These are phyloP conservation scores for Vanilla planifolia DNA, from an alignment of 106 monocot species.

Conservation along the genomic window DNA sequence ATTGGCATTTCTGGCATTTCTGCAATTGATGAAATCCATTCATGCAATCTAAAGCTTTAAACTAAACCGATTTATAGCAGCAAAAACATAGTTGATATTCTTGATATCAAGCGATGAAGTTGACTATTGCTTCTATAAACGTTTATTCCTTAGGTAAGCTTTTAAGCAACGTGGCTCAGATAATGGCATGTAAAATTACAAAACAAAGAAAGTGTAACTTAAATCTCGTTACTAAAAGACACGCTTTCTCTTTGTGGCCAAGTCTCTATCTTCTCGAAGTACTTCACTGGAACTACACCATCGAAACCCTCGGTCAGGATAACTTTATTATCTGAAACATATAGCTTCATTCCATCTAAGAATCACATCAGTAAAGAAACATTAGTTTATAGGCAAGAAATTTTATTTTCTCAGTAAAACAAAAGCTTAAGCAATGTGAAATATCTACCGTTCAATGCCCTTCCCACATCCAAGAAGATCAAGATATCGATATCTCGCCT, in stretches of 20 bases:
- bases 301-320: conserved; percentile 95
- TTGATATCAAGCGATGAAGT: no score
- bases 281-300: conserved; percentile 70
- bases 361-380: neutral
- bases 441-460: conserved; percentile 69
- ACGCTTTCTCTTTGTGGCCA: conserved; percentile 73
- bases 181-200: no score
- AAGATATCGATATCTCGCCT: conserved; percentile 63
- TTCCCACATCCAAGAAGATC: conserved; percentile 79
- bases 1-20: no score
- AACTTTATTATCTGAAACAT: conserved; percentile 85
- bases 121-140: no score
- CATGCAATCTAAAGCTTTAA: no score
- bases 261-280: conserved; percentile 85
- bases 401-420: neutral
- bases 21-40: no score
- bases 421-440: neutral
- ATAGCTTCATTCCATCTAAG: conserved; percentile 91
- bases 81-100: no score
- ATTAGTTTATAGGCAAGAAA: neutral
- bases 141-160: no score
- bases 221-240: no score
- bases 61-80: no score
- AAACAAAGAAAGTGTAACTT: no score
- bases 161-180: no score